Evolutionary conservation across 495 filamentous ascomycete species (phyloP), one percentile per base, ranked within the genome.

Genomic region (Penicillium robsamsonii): DNA sequence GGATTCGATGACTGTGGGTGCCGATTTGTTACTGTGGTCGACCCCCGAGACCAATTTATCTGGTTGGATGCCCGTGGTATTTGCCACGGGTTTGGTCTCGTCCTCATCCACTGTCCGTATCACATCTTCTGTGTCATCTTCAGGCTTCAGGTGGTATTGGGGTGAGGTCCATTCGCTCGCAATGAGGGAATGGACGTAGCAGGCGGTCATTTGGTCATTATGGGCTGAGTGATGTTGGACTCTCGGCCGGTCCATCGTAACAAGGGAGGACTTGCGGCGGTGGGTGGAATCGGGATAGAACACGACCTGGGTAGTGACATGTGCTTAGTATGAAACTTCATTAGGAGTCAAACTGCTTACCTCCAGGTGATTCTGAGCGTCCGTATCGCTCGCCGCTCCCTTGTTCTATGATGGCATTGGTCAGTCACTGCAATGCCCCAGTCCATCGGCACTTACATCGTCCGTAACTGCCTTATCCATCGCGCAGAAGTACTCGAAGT

Each of bases 211-310:
- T 46, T 77, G 75, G 46, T 78, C 77, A 13, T 68, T 49, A 10
- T 66, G 64, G 13, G 71, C 68, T 9, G 73, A 61, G 31, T 70
- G 70, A n/a, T 77, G 69, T 50, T 64, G 66, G 4, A 77, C 61
- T 6, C 63, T 60, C 3, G 76, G 63, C 33, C 77, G 69, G 6
- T 88, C 82, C 58, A 75, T 74, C n/a, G 80, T 71, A 9, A 89
- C 87, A 31, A 96, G 78, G 40, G 92, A 96, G 55, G 91, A 91
- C 75, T 92, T 92, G 61, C 92, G 86, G 27, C 92, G 88, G 63
- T 88, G 87, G n/a, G 79, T 82, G 61, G 75, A 87, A 31, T 86
- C 78, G 5, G 80, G 67, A 60, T 87, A 84, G 71, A 96, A 91
- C 47, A 87, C 77, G 31, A 96, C 89, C 88, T 96, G 49, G 0